Percentiles rank a stretch among this genome's conserved stretches.
These are phyloP conservation scores for Lentinula boryana DNA, from an alignment of 768 basidiomycete species.

Conservation along the genomic window DNA sequence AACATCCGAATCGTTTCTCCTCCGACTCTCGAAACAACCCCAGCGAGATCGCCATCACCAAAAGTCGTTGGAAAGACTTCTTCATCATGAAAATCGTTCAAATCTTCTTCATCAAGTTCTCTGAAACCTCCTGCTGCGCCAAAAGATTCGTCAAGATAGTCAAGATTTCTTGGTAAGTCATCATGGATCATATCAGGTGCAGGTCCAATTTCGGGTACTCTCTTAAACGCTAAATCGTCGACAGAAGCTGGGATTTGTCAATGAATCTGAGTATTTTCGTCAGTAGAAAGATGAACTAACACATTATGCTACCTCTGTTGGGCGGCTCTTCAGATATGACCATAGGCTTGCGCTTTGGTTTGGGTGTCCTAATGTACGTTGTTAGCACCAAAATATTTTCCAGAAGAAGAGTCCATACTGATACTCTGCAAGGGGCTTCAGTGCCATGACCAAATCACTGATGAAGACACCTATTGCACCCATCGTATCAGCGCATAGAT, in stretches of 20 bases:
- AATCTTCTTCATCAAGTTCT: conserved; percentile 66
- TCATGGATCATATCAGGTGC: conserved; percentile 87
- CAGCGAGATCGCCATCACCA: conserved; percentile 23
- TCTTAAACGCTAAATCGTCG: conserved; percentile 78
- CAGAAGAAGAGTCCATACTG: conserved; percentile 13
- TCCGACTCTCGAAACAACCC: conserved; percentile 55
- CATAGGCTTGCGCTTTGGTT: conserved; percentile 22
- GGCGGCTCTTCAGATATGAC: conserved; percentile 22
- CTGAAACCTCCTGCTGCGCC: conserved; percentile 72
- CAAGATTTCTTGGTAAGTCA: conserved; percentile 83
- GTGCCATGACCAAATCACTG: conserved; percentile 40
- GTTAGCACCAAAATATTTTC: background rate
- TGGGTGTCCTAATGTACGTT: conserved; percentile 15
- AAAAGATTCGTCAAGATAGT: conserved; percentile 83
- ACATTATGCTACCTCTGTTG: conserved; percentile 19
- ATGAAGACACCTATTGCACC: conserved; percentile 51
- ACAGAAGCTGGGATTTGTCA: conserved; percentile 47
- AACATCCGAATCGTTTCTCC: conserved; percentile 87
- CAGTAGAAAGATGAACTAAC: conserved; percentile 14
- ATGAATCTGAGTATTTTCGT: background rate
- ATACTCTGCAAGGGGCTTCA: conserved; percentile 27
- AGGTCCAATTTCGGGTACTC: conserved; percentile 68
- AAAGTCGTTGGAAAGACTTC: conserved; percentile 17
- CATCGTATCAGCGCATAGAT: conserved; percentile 77
- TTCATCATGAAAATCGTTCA: conserved; percentile 55